phyloP scores from a whole-genome alignment of 1,284 basidiomycete species.

The Cryptococcus sp. region DNA sequence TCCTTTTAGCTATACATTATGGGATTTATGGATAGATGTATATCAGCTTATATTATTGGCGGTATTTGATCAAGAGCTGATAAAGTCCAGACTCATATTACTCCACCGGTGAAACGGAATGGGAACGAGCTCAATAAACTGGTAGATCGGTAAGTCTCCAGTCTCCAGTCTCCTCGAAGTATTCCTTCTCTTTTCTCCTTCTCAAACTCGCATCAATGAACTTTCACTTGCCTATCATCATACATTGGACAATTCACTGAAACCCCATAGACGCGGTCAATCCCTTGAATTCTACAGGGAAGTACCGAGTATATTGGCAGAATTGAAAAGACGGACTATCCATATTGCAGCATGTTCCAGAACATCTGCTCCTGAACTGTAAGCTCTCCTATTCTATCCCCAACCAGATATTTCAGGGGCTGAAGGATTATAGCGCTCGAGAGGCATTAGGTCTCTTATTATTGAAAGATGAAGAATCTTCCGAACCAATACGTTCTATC shows the following conservation, averaged over 20 bases:
- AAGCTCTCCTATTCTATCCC: slow-evolving; percentile 37
- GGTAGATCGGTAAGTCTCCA: slow-evolving; percentile 54
- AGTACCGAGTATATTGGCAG: slow-evolving; percentile 69
- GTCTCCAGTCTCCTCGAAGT: not conserved
- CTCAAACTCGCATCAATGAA: no score
- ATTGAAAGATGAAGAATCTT: slow-evolving; percentile 49
- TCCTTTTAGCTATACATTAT: slow-evolving; percentile 65
- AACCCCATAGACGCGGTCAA: slow-evolving; percentile 52
- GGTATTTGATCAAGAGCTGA: not conserved
- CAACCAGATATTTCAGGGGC: not conserved
- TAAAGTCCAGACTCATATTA: slow-evolving; percentile 33
- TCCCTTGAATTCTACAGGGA: slow-evolving; percentile 67
- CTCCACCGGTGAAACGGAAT: slow-evolving; percentile 61
- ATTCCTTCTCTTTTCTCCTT: no score
- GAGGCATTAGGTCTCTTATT: slow-evolving; percentile 66
- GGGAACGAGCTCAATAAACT: slow-evolving; percentile 59
- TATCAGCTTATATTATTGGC: slow-evolving; percentile 3
- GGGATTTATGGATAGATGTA: slow-evolving; percentile 76
- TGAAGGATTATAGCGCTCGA: slow-evolving; percentile 57
- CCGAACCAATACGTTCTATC: slow-evolving; percentile 55
- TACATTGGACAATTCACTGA: not conserved
- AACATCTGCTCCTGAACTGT: slow-evolving; percentile 67
- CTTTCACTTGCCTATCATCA: no score
- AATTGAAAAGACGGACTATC: slow-evolving; percentile 55
- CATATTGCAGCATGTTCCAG: slow-evolving; percentile 71